Base-by-base conservation (phyloP, 768 basidiomycete genomes). In the Russula foetens region DNA sequence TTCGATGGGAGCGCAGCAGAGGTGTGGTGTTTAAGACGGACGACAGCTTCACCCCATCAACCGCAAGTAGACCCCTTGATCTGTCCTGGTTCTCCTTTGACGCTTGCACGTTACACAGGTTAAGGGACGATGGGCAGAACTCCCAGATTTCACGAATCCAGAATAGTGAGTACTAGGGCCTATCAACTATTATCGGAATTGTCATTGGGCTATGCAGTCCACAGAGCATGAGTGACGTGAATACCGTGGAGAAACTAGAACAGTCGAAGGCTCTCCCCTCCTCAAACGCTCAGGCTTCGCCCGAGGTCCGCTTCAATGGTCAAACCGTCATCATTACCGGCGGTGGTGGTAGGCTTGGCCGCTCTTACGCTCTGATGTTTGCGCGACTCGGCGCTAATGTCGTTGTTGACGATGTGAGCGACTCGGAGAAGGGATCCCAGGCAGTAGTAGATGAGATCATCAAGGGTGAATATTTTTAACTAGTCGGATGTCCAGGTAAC, bases 241-340 rank as follows among this genome's bases (percentile, higher is more conserved):
- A 90, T 68, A 73, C 77, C 33, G 69, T 75, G 69, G 87, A 62
- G 59, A 80, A 84, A 70, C 80, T 93, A 28, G 79, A 90, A 67
- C 67, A 76, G 49, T 83, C 90, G n/a, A 77, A 80, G 60, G 77
- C 75, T 33, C 73, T 88, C 26, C 76, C 88, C 2, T n/a, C n/a
- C n/a, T 65, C 84, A 0, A 97, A 96, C 70, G 63, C 76, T 26
- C 91, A 92, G 70, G 76, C 83, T 12, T 79, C 81, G 0, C 79
- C 87, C 0, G 77, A 80, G 46, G 84, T 98, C 58, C 83, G 85
- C 8, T 98, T 88, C 70, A 88, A 91, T 61, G 88, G 85, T 17
- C 87, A 98, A 76, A 96, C 93, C 12, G 90, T 90, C 60, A 85
- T 99, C 67, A 81, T 98, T 66, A 98, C 97, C 2, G 97, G 96